Evolutionary conservation across 2,329 filamentous ascomycete species (phyloP), one percentile per base, ranked within the genome.

Genomic region (Aspergillus pseudoviridinutans): DNA sequence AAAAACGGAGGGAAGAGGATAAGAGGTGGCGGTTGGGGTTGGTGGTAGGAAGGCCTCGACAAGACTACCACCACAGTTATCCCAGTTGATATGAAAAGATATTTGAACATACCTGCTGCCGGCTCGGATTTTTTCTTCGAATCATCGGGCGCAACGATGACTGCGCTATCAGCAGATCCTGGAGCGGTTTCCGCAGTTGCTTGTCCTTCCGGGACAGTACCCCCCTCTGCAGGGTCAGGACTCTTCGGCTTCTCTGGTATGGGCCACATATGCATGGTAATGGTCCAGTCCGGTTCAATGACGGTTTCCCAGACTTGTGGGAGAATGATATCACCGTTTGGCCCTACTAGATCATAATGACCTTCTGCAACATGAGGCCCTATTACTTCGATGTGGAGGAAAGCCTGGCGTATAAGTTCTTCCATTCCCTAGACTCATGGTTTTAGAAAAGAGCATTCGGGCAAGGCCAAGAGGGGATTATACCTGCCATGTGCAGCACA

Each of bases 401-500:
- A 94, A 20, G 90, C 90, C 76, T 93, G 90, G 68, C 89, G 89
- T 71, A 94, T 93, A 41, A 94, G 82, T 50, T 91, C 87, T 72
- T 93, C 89, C 89, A 94, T 93, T 20, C 89, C 89, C 88, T 92
- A 38, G 38, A 56, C 24, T 17, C 14, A 20, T 49, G 50, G n/a
- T 17, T 25, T 6, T 17, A 24, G 22, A n/a, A 12, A 44, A 10
- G 7, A n/a, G 20, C 49, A 64, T 55, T 44, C 50, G 38, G n/a
- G 20, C 10, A 60, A 75, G 63, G 75, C 64, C 35, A 61, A 41
- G 41, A 9, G n/a, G 38, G 4, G 35, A 28, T 82, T 85, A 71
- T 84, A 92, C 90, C 78, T 81, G 79, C 91, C 91, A 95, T 2
- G 87, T 94, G 68, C 87, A 85, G 74, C 92, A 96, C 29, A 95